Base-by-base conservation (phyloP, 1,284 basidiomycete species). In the Sporisorium exsertum region DNA sequence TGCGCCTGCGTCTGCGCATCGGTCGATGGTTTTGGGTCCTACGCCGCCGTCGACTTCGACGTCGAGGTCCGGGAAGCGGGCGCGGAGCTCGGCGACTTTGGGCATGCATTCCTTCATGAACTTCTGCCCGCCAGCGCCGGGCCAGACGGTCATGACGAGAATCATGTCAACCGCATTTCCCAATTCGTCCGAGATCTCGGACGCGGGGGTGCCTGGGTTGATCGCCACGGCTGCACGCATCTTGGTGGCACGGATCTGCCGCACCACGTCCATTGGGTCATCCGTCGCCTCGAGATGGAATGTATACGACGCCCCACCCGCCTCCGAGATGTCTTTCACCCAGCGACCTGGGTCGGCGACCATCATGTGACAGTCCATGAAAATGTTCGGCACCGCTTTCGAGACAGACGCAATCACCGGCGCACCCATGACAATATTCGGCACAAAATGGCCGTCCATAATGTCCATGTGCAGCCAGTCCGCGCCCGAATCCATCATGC, bases 311-410 rank as follows among this genome's bases (percentile, higher is more conserved):
- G 93, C 89, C 50, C 97, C 97, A 37, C 97, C 97, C 16, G 97
- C 97, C 77, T 94, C 91, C 22, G 96, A 94, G 70, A 99, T 93
- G 83, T 96, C 95, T 78, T 94, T 89, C 42, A 99, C 93, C 97
- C 97, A 99, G 92, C 97, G 82, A 1, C 93, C 92, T 2, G 97
- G 97, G 71, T 98, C 89, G 0, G 95, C 87, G 18, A 99, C 97
- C 97, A 99, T 99, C 97, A 99, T 99, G 87, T 99, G 97, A 87
- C 95, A 98, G 87, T 99, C 97, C 96, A 99, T 99, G 88, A 95
- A 99, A 78, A 97, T 96, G 63, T 91, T 92, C 6, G 95, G 95
- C 22, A 98, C 90, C 51, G 91, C 90, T 87, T 95, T 95, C 61
- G 90, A 88, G n/a, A 99, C 92, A 76, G 91, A 94, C 22, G 92